phyloP scores from a whole-genome alignment of 2,329 filamentous ascomycete genomes.

The Colletotrichum gloeosporioides region DNA sequence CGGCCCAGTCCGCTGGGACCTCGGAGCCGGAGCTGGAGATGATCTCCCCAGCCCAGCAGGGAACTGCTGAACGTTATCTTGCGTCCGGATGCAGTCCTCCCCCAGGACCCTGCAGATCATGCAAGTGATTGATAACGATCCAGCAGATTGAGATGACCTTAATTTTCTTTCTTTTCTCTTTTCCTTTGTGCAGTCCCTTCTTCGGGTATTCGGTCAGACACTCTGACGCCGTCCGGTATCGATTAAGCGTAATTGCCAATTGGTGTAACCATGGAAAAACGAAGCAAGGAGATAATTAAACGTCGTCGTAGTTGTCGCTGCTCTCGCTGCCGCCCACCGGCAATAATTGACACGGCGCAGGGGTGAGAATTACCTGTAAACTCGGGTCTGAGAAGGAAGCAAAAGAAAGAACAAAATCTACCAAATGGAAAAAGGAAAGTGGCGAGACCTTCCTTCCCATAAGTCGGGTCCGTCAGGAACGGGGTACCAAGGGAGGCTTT shows the following conservation, averaged over 20 bases:
- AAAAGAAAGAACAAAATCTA: not conserved
- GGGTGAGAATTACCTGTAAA: not conserved
- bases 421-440: not conserved
- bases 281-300: not conserved
- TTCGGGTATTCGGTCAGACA: not conserved
- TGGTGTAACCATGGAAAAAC: not conserved
- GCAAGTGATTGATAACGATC: slow-evolving; percentile 17
- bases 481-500: slow-evolving; percentile 12
- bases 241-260: not conserved
- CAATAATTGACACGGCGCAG: not conserved
- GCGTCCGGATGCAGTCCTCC: slow-evolving; percentile 2
- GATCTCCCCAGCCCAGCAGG: slow-evolving; percentile 13
- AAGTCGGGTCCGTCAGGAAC: slow-evolving; percentile 4
- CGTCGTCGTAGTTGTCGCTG: not conserved
- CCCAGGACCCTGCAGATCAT: slow-evolving; percentile 21
- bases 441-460: slow-evolving; percentile 15
- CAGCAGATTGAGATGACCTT: not conserved
- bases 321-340: not conserved
- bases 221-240: not conserved
- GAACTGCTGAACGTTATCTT: slow-evolving; percentile 17
- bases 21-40: slow-evolving; percentile 9
- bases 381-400: not conserved
- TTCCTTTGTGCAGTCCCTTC: not conserved
- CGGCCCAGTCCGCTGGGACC: slow-evolving; percentile 20
- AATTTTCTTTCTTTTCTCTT: not conserved